phyloP scores from a whole-genome alignment of 257 asterid species.

The Dorcoceras hygrometricum region DNA sequence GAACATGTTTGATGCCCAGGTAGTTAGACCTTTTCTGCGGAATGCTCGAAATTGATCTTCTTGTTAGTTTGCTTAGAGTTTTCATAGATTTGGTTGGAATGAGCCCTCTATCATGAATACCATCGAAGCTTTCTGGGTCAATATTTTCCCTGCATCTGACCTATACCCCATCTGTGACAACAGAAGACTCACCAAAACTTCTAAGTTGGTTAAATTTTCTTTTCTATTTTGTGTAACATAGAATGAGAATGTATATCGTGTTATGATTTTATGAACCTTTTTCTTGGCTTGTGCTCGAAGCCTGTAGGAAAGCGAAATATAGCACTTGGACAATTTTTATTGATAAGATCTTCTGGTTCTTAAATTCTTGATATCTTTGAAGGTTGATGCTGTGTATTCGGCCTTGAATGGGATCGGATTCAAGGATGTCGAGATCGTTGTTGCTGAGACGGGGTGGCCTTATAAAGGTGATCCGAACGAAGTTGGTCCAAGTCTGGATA shows the following conservation, averaged over 20 bases:
- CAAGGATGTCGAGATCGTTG: conserved; percentile 80
- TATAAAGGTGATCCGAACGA: conserved; percentile 87
- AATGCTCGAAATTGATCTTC: too few species aligned
- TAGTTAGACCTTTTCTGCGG: conserved; percentile 9
- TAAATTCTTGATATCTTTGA: conserved; percentile 11
- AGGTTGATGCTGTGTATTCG: conserved; percentile 89
- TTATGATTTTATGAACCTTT: too few species aligned
- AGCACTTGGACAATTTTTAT: background rate
- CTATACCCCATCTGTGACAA: too few species aligned
- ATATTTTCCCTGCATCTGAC: too few species aligned
- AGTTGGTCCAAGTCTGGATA: conserved; percentile 73
- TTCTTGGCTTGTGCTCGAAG: background rate
- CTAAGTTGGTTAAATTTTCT: background rate
- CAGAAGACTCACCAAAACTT: background rate
- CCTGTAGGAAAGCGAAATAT: background rate
- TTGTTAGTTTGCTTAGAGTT: too few species aligned
- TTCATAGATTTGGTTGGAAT: too few species aligned
- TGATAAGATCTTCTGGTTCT: background rate
- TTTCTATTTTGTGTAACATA: background rate
- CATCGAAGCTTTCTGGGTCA: too few species aligned
- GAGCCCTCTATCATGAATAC: too few species aligned
- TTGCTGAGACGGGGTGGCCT: conserved; percentile 99
- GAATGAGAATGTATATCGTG: too few species aligned
- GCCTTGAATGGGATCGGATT: conserved; percentile 78
- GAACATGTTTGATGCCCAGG: conserved; percentile 99